Percentiles rank a stretch among this genome's conserved stretches.
phyloP scores from a whole-genome alignment of 2,329 filamentous ascomycete genomes.

The Sphaerulina musiva region DNA sequence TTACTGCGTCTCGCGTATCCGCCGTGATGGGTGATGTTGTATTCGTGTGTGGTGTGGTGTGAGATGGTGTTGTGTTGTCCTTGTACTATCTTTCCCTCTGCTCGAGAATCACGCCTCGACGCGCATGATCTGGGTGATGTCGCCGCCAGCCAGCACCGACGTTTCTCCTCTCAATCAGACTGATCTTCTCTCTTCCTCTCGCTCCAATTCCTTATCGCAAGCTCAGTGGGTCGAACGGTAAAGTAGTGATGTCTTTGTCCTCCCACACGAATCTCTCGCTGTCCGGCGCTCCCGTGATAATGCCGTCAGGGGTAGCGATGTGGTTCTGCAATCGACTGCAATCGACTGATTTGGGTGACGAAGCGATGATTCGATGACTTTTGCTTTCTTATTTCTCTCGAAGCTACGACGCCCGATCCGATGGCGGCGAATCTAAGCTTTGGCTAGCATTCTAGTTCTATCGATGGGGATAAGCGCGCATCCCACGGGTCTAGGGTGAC shows the following conservation, averaged over 20 bases:
- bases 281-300: not conserved
- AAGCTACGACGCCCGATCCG: constrained; percentile 1
- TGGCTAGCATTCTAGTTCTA: not conserved
- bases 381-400: not conserved
- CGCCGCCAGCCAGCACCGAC: not conserved
- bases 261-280: not conserved
- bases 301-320: too few relatives aligned
- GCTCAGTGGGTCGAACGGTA: not conserved
- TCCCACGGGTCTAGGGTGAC: too few relatives aligned
- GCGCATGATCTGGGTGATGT: not conserved
- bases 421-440: not conserved
- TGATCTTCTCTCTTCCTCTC: not conserved
- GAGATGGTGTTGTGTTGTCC: not conserved
- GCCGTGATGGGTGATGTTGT: not conserved
- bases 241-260: not conserved
- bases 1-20: not conserved
- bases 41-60: not conserved
- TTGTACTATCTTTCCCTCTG: not conserved
- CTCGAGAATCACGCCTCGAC: not conserved
- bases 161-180: not conserved
- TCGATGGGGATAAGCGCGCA: too few relatives aligned
- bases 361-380: constrained; percentile 12
- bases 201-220: not conserved
- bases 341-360: not conserved
- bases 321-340: not conserved